A percentile compares a stretch with the other conserved stretches of the same genome.
phyloP scores from a whole-genome alignment of 1,139 yeast species.

The Blastobotrys serpentis region DNA sequence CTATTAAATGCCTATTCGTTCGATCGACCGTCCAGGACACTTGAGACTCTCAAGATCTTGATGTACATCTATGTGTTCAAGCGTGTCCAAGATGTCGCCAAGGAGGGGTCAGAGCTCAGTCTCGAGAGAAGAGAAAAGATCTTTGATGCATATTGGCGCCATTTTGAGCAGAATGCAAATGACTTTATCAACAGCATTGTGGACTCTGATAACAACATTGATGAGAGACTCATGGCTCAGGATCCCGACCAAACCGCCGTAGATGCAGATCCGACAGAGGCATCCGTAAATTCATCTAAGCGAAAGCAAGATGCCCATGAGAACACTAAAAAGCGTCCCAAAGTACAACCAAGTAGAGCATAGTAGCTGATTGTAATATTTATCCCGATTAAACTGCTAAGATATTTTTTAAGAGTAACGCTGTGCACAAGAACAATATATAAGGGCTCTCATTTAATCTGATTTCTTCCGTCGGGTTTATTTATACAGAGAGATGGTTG shows the following conservation, averaged over 20 bases:
- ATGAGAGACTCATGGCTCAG: not conserved
- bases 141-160: not conserved
- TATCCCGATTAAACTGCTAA: too few relatives aligned
- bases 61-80: conserved; percentile 4
- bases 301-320: too few relatives aligned
- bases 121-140: not conserved
- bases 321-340: too few relatives aligned
- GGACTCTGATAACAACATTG: not conserved
- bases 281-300: too few relatives aligned
- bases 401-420: too few relatives aligned
- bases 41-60: not conserved
- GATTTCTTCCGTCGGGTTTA: too few relatives aligned
- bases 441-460: too few relatives aligned
- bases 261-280: too few relatives aligned
- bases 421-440: too few relatives aligned
- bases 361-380: not conserved
- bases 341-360: too few relatives aligned
- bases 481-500: too few relatives aligned
- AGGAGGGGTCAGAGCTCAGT: not conserved
- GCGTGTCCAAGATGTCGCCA: not conserved
- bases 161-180: not conserved
- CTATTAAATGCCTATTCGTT: not conserved
- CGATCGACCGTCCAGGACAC: not conserved
- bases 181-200: not conserved
- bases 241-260: too few relatives aligned